These are phyloP conservation scores for Cryphonectria parasitica DNA, from an alignment of 2,329 filamentous ascomycete species.

Conservation along the genomic window DNA sequence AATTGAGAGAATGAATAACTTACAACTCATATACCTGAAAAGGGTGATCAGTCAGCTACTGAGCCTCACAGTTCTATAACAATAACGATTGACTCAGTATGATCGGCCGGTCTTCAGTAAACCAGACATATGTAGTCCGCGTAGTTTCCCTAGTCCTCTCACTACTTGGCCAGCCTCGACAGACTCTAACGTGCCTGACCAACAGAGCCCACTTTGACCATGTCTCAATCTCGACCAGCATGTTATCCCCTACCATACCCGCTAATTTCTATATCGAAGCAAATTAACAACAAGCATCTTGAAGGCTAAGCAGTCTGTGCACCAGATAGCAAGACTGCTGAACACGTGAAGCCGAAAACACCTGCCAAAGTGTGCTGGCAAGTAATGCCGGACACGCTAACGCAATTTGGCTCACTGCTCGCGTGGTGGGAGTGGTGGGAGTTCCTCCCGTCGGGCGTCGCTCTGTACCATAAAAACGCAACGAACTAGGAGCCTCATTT, in stretches of 20 bases:
- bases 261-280: background rate
- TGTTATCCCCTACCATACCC: background rate
- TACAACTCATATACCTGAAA: background rate
- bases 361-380: too few relatives aligned
- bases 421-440: too few relatives aligned
- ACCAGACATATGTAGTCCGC: background rate
- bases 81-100: too few relatives aligned
- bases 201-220: background rate
- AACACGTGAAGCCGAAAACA: too few relatives aligned
- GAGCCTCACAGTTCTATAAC: too few relatives aligned
- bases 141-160: background rate
- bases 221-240: background rate
- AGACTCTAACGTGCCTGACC: background rate
- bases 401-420: too few relatives aligned
- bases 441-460: too few relatives aligned
- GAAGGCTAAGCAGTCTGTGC: background rate
- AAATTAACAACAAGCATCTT: background rate
- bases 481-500: too few relatives aligned
- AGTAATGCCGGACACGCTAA: too few relatives aligned
- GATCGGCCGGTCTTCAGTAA: background rate
- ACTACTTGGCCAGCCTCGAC: background rate
- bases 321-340: background rate
- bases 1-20: background rate
- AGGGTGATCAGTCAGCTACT: background rate
- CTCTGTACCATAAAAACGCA: too few relatives aligned